phyloP scores from a whole-genome alignment of 2,329 filamentous ascomycete genomes.

The Madurella mycetomatis region DNA sequence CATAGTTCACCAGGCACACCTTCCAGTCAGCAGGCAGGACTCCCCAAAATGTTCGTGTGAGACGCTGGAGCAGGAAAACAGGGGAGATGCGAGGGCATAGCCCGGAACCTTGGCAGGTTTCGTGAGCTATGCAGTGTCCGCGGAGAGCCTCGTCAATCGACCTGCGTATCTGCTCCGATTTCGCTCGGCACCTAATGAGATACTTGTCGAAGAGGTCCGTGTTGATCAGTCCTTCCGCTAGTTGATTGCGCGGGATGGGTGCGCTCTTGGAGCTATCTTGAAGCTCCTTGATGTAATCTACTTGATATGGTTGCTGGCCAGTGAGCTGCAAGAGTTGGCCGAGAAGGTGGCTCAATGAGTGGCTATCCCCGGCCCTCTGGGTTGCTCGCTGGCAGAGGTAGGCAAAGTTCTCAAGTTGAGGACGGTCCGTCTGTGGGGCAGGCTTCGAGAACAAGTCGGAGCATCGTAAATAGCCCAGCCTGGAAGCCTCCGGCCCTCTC shows the following conservation, averaged over 20 bases:
- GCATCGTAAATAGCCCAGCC: background rate
- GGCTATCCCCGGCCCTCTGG: background rate
- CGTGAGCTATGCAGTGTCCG: background rate
- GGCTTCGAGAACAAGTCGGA: conserved; percentile 4
- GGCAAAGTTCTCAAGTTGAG: conserved; percentile 3
- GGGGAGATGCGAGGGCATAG: conserved; percentile 31
- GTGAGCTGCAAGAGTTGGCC: background rate
- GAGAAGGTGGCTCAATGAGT: conserved; percentile 2
- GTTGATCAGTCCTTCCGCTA: background rate
- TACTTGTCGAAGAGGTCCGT: background rate
- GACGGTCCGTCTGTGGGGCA: conserved; percentile 6
- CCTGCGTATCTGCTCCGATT: background rate
- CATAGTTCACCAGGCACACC: conserved; percentile 36
- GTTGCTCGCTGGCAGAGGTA: background rate
- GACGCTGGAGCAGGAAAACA: conserved; percentile 33
- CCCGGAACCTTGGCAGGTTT: conserved; percentile 8
- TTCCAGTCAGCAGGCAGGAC: conserved; percentile 32
- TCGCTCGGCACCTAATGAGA: background rate
- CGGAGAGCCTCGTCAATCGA: conserved; percentile 1
- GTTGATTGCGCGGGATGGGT: background rate
- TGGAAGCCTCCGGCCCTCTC: background rate
- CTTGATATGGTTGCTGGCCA: conserved; percentile 4
- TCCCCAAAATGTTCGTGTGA: conserved; percentile 27
- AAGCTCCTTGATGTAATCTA: conserved; percentile 13
- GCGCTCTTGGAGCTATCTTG: conserved; percentile 1